These are phyloP conservation scores for Ochetophila trinervis DNA, from an alignment of 306 rosid genomes.

Conservation along the genomic window DNA sequence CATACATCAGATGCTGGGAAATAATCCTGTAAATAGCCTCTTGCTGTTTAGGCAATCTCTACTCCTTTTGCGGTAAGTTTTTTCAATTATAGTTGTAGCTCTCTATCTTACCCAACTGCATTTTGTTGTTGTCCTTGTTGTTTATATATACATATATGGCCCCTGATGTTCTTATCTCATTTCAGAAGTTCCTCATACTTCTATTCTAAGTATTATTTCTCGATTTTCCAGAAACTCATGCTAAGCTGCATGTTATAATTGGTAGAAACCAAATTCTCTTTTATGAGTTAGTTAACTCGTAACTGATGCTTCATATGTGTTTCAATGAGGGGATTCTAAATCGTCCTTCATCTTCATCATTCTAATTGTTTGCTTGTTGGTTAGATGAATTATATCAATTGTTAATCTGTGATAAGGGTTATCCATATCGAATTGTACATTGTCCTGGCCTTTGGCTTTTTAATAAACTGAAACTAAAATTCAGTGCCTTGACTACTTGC, in stretches of 20 bases:
- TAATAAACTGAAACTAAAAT: too few species aligned
- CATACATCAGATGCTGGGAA: conserved; percentile 74
- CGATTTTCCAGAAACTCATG: neutral
- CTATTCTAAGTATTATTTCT: conserved; percentile 7
- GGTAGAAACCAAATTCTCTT: neutral
- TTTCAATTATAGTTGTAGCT: conserved; percentile 2
- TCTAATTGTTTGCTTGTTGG: neutral
- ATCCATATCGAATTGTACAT: neutral
- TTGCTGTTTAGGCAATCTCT: conserved; percentile 73
- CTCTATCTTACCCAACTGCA: conserved; percentile 13
- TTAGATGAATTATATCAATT: neutral
- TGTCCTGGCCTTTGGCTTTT: too few species aligned
- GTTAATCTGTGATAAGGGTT: neutral
- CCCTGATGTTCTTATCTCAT: neutral
- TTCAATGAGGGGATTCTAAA: too few species aligned
- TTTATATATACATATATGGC: neutral
- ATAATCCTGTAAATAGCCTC: conserved; percentile 58
- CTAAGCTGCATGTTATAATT: neutral
- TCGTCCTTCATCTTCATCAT: too few species aligned
- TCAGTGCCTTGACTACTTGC: neutral
- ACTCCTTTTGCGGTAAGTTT: conserved; percentile 66
- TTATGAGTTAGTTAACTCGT: too few species aligned
- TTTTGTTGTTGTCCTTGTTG: conserved; percentile 2
- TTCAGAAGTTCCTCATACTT: neutral
- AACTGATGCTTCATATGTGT: too few species aligned